Percentiles rank a stretch among this genome's conserved stretches.
phyloP scores from a whole-genome alignment of 139 green algal species.

The Coelastrella sp. region DNA sequence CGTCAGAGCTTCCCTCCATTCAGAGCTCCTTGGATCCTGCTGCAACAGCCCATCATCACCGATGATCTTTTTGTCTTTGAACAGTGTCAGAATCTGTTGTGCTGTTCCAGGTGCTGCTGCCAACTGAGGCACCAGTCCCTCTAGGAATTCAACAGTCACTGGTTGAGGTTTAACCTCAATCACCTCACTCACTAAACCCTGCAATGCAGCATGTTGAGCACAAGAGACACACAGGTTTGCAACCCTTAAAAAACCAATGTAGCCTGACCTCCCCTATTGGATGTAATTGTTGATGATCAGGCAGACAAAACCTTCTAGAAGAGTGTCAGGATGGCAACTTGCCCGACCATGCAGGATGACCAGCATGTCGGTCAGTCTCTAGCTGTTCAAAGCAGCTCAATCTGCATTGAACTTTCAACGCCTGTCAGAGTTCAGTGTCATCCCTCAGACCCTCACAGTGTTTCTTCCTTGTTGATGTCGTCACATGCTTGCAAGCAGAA shows the following conservation, averaged over 20 bases:
- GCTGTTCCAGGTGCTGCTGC: conserved; percentile 23
- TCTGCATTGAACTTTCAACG: too few species aligned
- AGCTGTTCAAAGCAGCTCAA: too few species aligned
- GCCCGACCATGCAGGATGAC: too few species aligned
- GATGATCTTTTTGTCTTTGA: conserved; percentile 6
- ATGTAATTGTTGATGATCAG: too few species aligned
- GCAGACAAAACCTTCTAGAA: too few species aligned
- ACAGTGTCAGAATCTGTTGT: not conserved
- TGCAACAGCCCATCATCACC: not conserved
- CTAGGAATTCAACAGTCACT: conserved; percentile 52
- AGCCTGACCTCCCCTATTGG: too few species aligned
- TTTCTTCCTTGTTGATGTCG: too few species aligned
- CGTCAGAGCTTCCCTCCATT: not conserved
- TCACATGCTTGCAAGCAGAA: too few species aligned
- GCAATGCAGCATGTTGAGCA: not conserved
- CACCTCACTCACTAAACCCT: conserved; percentile 40
- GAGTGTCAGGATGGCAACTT: too few species aligned
- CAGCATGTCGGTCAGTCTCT: too few species aligned
- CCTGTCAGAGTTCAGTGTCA: too few species aligned
- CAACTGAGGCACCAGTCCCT: conserved; percentile 13
- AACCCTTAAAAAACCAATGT: not conserved
- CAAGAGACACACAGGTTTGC: not conserved
- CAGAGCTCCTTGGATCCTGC: not conserved
- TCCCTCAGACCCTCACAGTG: too few species aligned
- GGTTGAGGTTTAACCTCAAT: conserved; percentile 47